Percentiles rank a stretch among this genome's conserved stretches.
Conservation (phyloP, 1,139 yeast species). For the Trichomonascaceae sp. region DNA sequence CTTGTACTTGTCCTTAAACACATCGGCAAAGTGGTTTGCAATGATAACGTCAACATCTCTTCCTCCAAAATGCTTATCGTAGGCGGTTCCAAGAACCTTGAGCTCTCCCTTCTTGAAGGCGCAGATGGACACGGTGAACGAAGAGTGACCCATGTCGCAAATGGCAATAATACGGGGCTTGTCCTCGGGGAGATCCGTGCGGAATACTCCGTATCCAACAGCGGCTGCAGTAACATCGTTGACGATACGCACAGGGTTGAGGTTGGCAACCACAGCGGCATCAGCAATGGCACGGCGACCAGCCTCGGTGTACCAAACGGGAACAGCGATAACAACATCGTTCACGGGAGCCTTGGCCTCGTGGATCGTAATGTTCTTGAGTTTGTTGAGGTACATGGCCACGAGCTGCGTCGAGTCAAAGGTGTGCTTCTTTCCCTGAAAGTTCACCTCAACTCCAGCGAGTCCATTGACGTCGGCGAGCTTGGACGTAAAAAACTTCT, state of each 20-base stretch:
- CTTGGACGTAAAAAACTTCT: conserved; percentile 57
- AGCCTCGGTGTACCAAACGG: conserved; percentile 92
- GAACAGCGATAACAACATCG: conserved; percentile 91
- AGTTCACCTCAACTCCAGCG: conserved; percentile 76
- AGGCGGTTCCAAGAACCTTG: conserved; percentile 82
- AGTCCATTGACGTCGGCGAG: conserved; percentile 60
- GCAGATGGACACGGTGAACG: conserved; percentile 82
- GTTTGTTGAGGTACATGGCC: conserved; percentile 90
- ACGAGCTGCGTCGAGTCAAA: conserved; percentile 83
- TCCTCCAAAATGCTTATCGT: conserved; percentile 96
- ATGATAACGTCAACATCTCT: conserved; percentile 90
- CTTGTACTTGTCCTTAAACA: conserved; percentile 83
- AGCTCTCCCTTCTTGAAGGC: conserved; percentile 94
- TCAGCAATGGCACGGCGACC: conserved; percentile 96
- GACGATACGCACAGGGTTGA: conserved; percentile 95
- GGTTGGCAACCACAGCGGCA: conserved; percentile 90
- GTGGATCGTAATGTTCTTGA: conserved; percentile 63
- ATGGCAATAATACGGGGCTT: conserved; percentile 84
- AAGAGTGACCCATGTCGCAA: conserved; percentile 94
- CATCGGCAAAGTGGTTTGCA: conserved; percentile 88
- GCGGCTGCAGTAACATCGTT: conserved; percentile 98
- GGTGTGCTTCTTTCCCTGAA: conserved; percentile 62
- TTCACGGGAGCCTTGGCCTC: conserved; percentile 63
- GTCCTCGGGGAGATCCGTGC: conserved; percentile 88
- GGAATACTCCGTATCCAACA: conserved; percentile 97